Percentiles rank a stretch among this genome's conserved stretches.
Evolutionary conservation across 2,329 filamentous ascomycete genomes (phyloP).

Genomic region (Xylaria arbuscula): DNA sequence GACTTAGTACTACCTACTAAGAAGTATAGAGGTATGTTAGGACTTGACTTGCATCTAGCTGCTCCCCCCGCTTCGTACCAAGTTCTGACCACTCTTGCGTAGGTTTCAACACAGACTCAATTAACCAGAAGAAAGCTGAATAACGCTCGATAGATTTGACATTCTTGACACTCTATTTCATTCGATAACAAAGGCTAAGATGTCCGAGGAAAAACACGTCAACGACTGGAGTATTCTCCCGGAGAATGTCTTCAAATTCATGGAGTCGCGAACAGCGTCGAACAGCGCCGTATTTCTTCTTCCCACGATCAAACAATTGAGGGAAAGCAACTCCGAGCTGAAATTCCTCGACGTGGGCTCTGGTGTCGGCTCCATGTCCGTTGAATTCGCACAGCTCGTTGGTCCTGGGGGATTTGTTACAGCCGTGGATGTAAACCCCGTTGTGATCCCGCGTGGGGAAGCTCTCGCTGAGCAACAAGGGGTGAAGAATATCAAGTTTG

Average conservation of each 20-base stretch:
- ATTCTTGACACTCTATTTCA: neutral
- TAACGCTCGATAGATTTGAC: neutral
- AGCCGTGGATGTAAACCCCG: slow-evolving; percentile 46
- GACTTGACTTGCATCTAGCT: neutral
- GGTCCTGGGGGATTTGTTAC: slow-evolving; percentile 52
- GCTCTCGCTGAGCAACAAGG: slow-evolving; percentile 11
- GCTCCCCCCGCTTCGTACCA: slow-evolving; percentile 1
- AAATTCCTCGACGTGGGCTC: slow-evolving; percentile 56
- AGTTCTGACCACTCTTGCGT: neutral
- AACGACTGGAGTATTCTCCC: slow-evolving; percentile 31
- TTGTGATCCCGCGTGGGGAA: slow-evolving; percentile 9
- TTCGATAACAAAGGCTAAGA: neutral
- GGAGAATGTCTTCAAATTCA: slow-evolving; percentile 28
- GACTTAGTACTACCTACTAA: neutral
- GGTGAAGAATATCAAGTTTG: slow-evolving; percentile 37
- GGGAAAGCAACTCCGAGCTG: slow-evolving; percentile 43
- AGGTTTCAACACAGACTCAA: neutral
- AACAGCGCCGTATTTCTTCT: slow-evolving; percentile 47
- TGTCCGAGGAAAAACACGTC: slow-evolving; percentile 5
- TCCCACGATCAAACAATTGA: slow-evolving; percentile 45
- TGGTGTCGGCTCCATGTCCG: slow-evolving; percentile 56
- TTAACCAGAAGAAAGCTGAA: neutral
- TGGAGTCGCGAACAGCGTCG: slow-evolving; percentile 36
- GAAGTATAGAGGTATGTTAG: too few species aligned
- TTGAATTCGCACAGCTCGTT: slow-evolving; percentile 52